These are phyloP conservation scores for Mucor racemosus DNA, from an alignment of 371 early-diverging fungal genomes.

Conservation along the genomic window DNA sequence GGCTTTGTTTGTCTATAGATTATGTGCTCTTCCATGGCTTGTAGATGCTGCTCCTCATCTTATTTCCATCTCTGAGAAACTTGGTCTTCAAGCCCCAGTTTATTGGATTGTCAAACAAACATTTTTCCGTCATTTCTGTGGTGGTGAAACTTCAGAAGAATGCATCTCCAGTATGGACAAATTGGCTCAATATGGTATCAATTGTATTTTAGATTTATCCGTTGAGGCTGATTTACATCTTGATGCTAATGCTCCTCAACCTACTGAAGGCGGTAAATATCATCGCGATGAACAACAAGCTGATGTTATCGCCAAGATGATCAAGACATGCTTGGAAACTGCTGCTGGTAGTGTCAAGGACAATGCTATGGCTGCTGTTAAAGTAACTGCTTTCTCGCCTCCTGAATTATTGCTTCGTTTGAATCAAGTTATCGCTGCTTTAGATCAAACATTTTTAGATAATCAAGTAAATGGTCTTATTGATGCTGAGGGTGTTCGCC, in stretches of 20 bases:
- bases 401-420: conserved; percentile 78
- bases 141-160: conserved; percentile 90
- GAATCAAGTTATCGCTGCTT: conserved; percentile 56
- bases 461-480: conserved; percentile 33
- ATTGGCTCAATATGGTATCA: conserved; percentile 73
- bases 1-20: conserved; percentile 77
- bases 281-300: conserved; percentile 53
- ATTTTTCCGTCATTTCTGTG: conserved; percentile 93
- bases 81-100: conserved; percentile 60
- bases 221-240: conserved; percentile 86
- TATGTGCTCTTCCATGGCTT: conserved; percentile 70
- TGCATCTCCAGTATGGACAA: conserved; percentile 82
- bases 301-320: conserved; percentile 67
- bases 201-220: conserved; percentile 87
- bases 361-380: conserved; percentile 79
- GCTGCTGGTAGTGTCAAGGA: conserved; percentile 58
- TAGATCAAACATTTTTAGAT: conserved; percentile 48
- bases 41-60: conserved; percentile 72
- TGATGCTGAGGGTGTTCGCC: conserved; percentile 30
- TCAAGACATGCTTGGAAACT: conserved; percentile 70
- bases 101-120: conserved; percentile 82
- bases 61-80: conserved; percentile 61
- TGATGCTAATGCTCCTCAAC: conserved; percentile 36
- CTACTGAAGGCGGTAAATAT: conserved; percentile 23
- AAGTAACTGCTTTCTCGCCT: conserved; percentile 86